phyloP scores from a whole-genome alignment of 2,329 filamentous ascomycete genomes.

The Penicillium sp. region DNA sequence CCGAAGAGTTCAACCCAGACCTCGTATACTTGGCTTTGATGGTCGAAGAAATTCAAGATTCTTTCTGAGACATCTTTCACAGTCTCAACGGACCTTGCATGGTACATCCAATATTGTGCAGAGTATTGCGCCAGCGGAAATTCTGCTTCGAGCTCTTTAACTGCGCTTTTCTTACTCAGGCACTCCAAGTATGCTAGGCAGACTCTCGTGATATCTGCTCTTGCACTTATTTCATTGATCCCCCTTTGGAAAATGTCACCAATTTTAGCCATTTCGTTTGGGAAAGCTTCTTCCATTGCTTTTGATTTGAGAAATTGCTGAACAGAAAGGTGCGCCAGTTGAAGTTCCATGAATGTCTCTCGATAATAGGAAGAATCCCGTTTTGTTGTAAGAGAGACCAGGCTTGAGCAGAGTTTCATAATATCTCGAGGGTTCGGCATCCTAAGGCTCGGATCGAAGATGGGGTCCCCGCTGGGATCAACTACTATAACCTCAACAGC shows the following conservation, averaged over 20 bases:
- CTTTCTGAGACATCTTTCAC: conserved; percentile 15
- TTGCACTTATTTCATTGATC: conserved; percentile 8
- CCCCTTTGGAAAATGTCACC: conserved; percentile 1
- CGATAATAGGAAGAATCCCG: background rate
- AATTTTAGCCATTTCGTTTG: background rate
- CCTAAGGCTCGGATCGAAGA: conserved; percentile 15
- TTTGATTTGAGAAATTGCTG: conserved; percentile 28
- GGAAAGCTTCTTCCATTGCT: conserved; percentile 1
- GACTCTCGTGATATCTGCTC: conserved; percentile 11
- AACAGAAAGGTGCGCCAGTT: conserved; percentile 30
- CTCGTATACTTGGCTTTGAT: background rate
- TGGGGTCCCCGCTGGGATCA: conserved; percentile 2
- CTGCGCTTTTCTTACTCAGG: conserved; percentile 6
- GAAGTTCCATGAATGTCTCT: conserved; percentile 16
- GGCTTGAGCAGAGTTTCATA: conserved; percentile 25
- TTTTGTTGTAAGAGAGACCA: conserved; percentile 16
- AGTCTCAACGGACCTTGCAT: conserved; percentile 16
- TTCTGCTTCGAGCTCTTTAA: conserved; percentile 1
- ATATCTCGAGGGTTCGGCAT: conserved; percentile 22
- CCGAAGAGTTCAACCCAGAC: background rate
- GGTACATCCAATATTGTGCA: conserved; percentile 23
- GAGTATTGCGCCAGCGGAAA: conserved; percentile 24
- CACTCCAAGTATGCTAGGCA: conserved; percentile 23
- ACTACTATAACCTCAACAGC: conserved; percentile 21
- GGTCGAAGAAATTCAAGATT: conserved; percentile 20